phyloP scores from a whole-genome alignment of 2,329 filamentous ascomycete genomes.

The Parastagonospora nodorum region DNA sequence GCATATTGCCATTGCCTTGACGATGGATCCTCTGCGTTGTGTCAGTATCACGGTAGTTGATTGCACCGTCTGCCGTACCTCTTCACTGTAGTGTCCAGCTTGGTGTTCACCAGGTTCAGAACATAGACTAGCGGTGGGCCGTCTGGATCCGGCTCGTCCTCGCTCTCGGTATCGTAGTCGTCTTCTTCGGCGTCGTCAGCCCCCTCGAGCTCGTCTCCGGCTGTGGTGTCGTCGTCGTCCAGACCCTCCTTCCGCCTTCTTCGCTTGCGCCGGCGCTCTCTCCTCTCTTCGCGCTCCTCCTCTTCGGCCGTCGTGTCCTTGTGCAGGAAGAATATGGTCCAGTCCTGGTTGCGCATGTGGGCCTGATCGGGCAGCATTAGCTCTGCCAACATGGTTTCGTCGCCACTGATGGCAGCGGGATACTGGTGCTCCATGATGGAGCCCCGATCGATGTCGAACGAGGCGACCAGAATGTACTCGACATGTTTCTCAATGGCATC shows the following conservation, averaged over 20 bases:
- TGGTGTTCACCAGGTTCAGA: conserved; percentile 95
- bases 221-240: conserved; percentile 47
- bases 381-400: conserved; percentile 97
- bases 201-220: conserved; percentile 38
- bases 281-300: conserved; percentile 65
- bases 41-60: conserved; percentile 12
- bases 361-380: conserved; percentile 98
- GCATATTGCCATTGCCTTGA: conserved; percentile 99
- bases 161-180: conserved; percentile 57
- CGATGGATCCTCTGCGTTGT: conserved; percentile 75
- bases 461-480: conserved; percentile 96
- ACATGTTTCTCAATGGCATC: conserved; percentile 79
- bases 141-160: conserved; percentile 65
- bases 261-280: conserved; percentile 60
- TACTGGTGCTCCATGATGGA: conserved; percentile 99
- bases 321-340: conserved; percentile 99
- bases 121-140: conserved; percentile 96
- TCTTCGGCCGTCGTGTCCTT: conserved; percentile 90
- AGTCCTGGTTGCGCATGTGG: conserved; percentile 92
- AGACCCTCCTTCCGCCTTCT: conserved; percentile 49
- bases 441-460: conserved; percentile 94
- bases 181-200: conserved; percentile 47
- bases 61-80: conserved; percentile 48
- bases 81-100: conserved; percentile 90
- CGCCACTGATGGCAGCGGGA: conserved; percentile 89